These are phyloP conservation scores for Paspalum vaginatum DNA, from an alignment of 176 grass and related monocot genomes.

Conservation along the genomic window DNA sequence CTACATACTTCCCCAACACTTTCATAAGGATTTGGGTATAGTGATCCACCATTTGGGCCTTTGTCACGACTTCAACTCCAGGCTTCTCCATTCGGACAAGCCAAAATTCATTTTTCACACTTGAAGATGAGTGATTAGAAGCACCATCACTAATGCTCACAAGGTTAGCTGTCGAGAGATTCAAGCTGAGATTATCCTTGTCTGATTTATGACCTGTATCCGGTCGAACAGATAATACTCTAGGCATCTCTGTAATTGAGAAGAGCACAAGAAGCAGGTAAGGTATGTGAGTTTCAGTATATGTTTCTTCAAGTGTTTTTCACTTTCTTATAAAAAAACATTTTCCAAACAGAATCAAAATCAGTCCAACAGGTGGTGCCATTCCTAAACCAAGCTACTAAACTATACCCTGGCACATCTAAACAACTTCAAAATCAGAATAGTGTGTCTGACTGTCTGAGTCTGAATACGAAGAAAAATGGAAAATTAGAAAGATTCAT, in stretches of 20 bases:
- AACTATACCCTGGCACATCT: not conserved
- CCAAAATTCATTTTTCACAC: constrained; percentile 67
- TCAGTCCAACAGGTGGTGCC: not conserved
- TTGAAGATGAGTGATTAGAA: constrained; percentile 42
- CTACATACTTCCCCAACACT: constrained; percentile 83
- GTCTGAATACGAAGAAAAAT: not conserved
- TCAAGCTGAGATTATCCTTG: constrained; percentile 26
- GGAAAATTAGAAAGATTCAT: not conserved
- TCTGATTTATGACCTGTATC: constrained; percentile 51
- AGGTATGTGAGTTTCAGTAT: constrained; percentile 11
- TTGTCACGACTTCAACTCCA: constrained; percentile 80
- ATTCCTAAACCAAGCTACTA: not conserved
- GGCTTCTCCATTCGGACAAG: constrained; percentile 81
- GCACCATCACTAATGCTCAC: constrained; percentile 33
- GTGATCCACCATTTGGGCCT: constrained; percentile 84
- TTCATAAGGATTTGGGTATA: constrained; percentile 74
- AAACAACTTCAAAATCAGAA: not conserved
- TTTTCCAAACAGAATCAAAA: not conserved
- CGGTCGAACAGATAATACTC: constrained; percentile 62
- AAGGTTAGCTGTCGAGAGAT: constrained; percentile 31
- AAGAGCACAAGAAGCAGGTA: constrained; percentile 24
- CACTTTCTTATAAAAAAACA: too few species aligned
- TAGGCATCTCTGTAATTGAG: constrained; percentile 50
- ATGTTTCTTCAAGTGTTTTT: constrained; percentile 3
- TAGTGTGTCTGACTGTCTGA: not conserved